A percentile compares a stretch with the other conserved stretches of the same genome.
These are phyloP conservation scores for Kalmusia sp. DNA, from an alignment of 2,329 filamentous ascomycete species.

Conservation along the genomic window DNA sequence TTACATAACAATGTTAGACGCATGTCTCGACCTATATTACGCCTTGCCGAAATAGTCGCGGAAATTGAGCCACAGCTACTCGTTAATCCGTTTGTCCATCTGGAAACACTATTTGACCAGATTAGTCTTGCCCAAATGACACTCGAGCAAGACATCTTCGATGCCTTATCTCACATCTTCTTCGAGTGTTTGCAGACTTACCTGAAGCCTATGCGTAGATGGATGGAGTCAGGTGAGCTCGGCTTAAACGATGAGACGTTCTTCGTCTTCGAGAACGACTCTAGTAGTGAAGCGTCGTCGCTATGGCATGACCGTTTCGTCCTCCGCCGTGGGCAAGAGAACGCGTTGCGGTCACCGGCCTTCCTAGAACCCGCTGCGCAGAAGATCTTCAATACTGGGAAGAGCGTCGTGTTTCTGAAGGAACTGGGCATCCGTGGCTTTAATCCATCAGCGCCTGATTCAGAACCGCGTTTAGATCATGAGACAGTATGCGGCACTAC, in stretches of 20 bases:
- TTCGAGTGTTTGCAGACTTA: constrained; percentile 85
- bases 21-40: constrained; percentile 62
- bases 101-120: constrained; percentile 79
- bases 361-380: constrained; percentile 75
- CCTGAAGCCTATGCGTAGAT: constrained; percentile 76
- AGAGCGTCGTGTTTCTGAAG: constrained; percentile 85
- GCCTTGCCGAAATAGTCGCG: constrained; percentile 68
- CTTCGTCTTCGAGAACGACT: constrained; percentile 71
- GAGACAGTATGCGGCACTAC: constrained; percentile 60
- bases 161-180: constrained; percentile 72
- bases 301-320: constrained; percentile 81
- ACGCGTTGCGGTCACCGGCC: constrained; percentile 70
- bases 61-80: constrained; percentile 55
- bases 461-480: constrained; percentile 59
- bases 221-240: constrained; percentile 84
- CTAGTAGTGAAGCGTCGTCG: constrained; percentile 65
- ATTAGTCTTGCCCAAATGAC: constrained; percentile 73
- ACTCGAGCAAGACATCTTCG: constrained; percentile 68
- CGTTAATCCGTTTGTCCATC: constrained; percentile 69
- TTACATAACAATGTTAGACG: constrained; percentile 65
- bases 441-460: constrained; percentile 10
- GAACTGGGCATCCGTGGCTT: constrained; percentile 65
- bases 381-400: constrained; percentile 85
- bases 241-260: constrained; percentile 72
- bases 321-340: constrained; percentile 67